Evolutionary conservation across 805 yeast species (phyloP), one percentile per base, ranked within the genome.

Genomic region (Kluyveromyces nonfermentans): DNA sequence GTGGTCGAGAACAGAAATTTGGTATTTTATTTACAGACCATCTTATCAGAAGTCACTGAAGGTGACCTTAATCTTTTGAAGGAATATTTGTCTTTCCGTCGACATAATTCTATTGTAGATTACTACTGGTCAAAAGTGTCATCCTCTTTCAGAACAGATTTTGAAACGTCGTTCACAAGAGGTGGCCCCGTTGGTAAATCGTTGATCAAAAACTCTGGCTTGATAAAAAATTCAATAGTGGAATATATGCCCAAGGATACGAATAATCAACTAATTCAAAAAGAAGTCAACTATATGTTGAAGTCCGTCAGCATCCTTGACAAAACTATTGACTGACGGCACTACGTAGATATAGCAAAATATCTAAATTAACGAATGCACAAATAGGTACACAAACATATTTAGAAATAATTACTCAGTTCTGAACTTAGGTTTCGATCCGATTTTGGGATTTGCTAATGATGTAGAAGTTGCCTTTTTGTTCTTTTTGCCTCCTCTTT

Each of bases 401-500:
- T 3, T 12, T 20, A 36, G 12, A 45, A 37, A n/a, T 37, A 33
- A 30, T 7, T 28, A 52, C 37, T 50, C 52, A 2, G 53, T 46
- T 42, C 50, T 51, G 30, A 51, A 45, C 33, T 25, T 46, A 18
- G 54, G 50, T 12, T 35, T 31, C 21, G 31, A 44, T 7, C 33
- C 31, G 2, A 51, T 44, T 28, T 50, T 55, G 19, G 56, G 53
- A 43, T 51, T 43, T 6, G 50, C 51, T 16, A 48, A 48, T n/a
- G 57, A 57, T 37, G 48, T 53, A 12, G 43, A 6, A 9, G 41
- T 42, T 40, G 50, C 50, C 47, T 55, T 56, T 34, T 60, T 61
- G 40, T 62, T 62, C 46, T 62, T 61, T 42, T 61, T 62, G 19
- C 68, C 68, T 44, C 68, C 68, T 44, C 68, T 59, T 43, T 57